Evolutionary conservation across 2,329 filamentous ascomycete species (phyloP).

Genomic region (Fusarium tuaranense): DNA sequence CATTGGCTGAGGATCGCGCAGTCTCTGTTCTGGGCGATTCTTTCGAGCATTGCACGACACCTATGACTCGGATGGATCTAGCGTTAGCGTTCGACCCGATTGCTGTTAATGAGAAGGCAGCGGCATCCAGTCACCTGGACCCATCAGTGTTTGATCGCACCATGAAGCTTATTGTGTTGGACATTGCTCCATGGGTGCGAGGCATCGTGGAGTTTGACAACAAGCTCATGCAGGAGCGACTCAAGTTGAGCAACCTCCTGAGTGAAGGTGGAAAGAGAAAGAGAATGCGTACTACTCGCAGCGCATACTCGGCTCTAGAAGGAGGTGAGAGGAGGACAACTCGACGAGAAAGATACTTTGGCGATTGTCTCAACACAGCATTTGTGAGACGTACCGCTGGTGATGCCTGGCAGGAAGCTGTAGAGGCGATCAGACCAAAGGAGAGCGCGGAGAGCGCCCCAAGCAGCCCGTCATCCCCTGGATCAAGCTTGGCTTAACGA

Average conservation of each 20-base stretch:
- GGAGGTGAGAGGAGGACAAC: slow-evolving; percentile 76
- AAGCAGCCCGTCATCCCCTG: slow-evolving; percentile 35
- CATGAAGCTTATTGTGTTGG: slow-evolving; percentile 72
- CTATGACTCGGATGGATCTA: slow-evolving; percentile 63
- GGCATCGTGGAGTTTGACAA: slow-evolving; percentile 83
- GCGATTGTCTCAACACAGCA: slow-evolving; percentile 67
- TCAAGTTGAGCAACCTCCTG: slow-evolving; percentile 71
- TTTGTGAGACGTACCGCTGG: slow-evolving; percentile 75
- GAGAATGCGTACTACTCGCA: slow-evolving; percentile 76
- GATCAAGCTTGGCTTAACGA: slow-evolving; percentile 8
- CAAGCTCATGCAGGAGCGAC: slow-evolving; percentile 75
- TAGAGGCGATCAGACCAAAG: slow-evolving; percentile 20
- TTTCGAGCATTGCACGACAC: slow-evolving; percentile 43
- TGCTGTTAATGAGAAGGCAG: slow-evolving; percentile 61
- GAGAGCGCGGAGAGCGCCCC: slow-evolving; percentile 26
- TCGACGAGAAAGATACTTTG: slow-evolving; percentile 80
- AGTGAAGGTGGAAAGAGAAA: slow-evolving; percentile 65
- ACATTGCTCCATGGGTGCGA: slow-evolving; percentile 92
- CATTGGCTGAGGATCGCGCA: slow-evolving; percentile 50
- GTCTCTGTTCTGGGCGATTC: slow-evolving; percentile 54
- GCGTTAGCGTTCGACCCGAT: slow-evolving; percentile 72
- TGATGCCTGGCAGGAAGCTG: slow-evolving; percentile 52
- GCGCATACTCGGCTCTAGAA: slow-evolving; percentile 81
- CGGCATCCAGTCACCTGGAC: slow-evolving; percentile 60
- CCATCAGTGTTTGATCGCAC: slow-evolving; percentile 83